A percentile compares a stretch with the other conserved stretches of the same genome.
These are phyloP conservation scores for Penicillium sp. DNA, from an alignment of 2,329 filamentous ascomycete genomes.

Conservation along the genomic window DNA sequence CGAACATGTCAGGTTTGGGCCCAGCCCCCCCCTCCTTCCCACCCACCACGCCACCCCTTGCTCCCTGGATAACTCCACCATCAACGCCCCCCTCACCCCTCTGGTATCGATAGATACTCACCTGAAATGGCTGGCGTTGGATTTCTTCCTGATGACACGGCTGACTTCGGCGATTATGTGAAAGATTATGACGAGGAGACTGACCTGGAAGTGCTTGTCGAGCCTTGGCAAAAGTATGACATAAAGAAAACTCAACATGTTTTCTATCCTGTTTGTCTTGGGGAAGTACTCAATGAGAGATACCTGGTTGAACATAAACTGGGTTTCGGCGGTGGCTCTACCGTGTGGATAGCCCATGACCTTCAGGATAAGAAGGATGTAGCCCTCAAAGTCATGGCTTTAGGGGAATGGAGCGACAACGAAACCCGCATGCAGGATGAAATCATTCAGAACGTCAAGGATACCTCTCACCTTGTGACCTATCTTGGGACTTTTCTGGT, in stretches of 20 bases:
- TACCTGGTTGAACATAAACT: conserved; percentile 22
- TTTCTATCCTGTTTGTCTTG: conserved; percentile 14
- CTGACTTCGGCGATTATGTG: conserved; percentile 13
- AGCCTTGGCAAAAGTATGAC: conserved; percentile 12
- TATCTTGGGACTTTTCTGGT: conserved; percentile 16
- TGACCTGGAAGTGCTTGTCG: conserved; percentile 13
- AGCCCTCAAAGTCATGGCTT: conserved; percentile 18
- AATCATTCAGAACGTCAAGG: conserved; percentile 14
- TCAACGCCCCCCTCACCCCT: too few relatives aligned
- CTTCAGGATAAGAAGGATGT: conserved; percentile 15
- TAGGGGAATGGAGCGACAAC: conserved; percentile 12
- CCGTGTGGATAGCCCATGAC: conserved; percentile 23
- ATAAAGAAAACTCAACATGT: conserved; percentile 5
- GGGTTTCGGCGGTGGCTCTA: conserved; percentile 19
- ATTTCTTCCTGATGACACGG: too few relatives aligned
- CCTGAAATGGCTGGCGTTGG: too few relatives aligned
- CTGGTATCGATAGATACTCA: too few relatives aligned
- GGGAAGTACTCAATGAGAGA: conserved; percentile 16
- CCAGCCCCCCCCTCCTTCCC: too few relatives aligned
- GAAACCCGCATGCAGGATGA: conserved; percentile 18
- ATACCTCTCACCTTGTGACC: conserved; percentile 16
- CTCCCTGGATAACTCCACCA: too few relatives aligned
- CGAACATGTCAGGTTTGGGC: too few relatives aligned
- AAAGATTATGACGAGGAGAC: conserved; percentile 10
- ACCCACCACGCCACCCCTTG: too few relatives aligned